Evolutionary conservation across 345 rosid species (phyloP).

Genomic region (Eucalyptus cladocalyx): DNA sequence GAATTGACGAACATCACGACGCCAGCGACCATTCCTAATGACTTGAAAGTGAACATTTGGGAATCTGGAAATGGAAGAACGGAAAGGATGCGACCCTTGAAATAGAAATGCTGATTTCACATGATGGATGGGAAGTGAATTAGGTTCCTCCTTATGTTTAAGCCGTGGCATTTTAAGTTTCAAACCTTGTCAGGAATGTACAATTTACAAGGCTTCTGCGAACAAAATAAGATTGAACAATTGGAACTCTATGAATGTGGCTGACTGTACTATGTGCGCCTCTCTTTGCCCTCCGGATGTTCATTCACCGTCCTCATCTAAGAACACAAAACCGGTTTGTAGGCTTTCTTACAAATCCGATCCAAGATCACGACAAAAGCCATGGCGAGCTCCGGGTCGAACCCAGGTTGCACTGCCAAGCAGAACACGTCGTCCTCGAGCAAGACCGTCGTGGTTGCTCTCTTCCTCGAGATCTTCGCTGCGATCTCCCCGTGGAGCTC

Average conservation of each 20-base stretch:
- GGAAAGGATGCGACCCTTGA: neutral
- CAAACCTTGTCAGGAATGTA: neutral
- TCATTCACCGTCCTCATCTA: neutral
- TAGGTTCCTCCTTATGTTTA: neutral
- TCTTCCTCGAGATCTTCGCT: constrained; percentile 14
- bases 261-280: neutral
- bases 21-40: neutral
- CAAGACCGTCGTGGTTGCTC: constrained; percentile 18
- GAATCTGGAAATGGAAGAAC: neutral
- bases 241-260: neutral
- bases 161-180: neutral
- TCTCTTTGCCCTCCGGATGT: neutral
- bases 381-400: constrained; percentile 25
- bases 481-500: constrained; percentile 1
- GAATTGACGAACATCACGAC: neutral
- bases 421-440: constrained; percentile 33
- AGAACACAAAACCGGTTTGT: constrained; percentile 21
- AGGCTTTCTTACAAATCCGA: constrained; percentile 25
- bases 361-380: constrained; percentile 31
- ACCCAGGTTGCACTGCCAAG: constrained; percentile 31
- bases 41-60: neutral
- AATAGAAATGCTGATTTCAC: neutral
- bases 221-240: neutral
- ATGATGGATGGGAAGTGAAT: neutral
- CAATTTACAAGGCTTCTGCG: neutral